Base-by-base conservation (phyloP, 805 yeast genomes). In the Hemisphaericaspora nanyangensis region DNA sequence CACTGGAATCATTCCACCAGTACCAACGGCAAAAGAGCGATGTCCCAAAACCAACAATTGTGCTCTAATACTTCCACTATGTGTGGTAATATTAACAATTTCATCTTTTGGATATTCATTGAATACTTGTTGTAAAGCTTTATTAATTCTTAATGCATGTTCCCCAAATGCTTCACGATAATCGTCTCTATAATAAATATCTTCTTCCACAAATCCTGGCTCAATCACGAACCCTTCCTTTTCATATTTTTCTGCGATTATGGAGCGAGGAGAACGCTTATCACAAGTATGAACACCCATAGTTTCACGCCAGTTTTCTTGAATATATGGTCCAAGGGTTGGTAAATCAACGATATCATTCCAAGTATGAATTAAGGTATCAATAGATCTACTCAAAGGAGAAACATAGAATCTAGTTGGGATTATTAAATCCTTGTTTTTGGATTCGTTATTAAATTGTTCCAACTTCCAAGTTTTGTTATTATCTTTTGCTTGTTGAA, bases 1-100 rank as follows among this genome's bases (percentile, higher is more conserved):
- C 6, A 77, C 70, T 1, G 82, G 80, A 28, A 76, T 66, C 70
- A 77, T 71, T 8, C 77, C 80, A 6, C 82, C 82, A 1, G 82
- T 74, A 8, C 68, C 70, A 22, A 77, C 61, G 5, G 71, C 60
- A 49, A 75, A 76, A 15, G 59, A 55, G 30, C 79, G 56, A 51
- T 76, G 82, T 17, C 66, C 66, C 39, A 73, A 52, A 2, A 68
- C 80, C 45, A 64, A 46, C 36, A 76, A 56, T 40, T 75, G 72
- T 4, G 77, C 66, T 31, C 75, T 54, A 33, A 76, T 74, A 18
- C 74, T 60, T 0, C 80, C 80, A 16, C 75, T 65, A 49, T 76
- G 82, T 20, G 69, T 61, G 11, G 80, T 75, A n/a, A 74, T 54
- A 32, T 69, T 67, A 35, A 67, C 52, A 28, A 56, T 54, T 5